Evolutionary conservation across 805 yeast species (phyloP).

Genomic region (baker's yeast (Saccharomyces cerevisiae)): DNA sequence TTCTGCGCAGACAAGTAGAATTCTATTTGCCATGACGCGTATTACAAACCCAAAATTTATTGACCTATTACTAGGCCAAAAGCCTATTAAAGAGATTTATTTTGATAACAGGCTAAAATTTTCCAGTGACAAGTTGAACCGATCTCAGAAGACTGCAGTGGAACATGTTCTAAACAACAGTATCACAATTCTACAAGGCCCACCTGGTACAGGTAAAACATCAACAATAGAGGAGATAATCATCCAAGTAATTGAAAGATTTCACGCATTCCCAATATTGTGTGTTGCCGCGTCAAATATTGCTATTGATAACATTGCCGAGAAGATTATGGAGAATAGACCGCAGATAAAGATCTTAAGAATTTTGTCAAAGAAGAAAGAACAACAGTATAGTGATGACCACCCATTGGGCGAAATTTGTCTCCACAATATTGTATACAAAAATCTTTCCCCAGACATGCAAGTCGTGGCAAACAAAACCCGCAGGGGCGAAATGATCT

Average conservation of each 20-base stretch:
- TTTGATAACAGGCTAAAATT: constrained; percentile 49
- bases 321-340: constrained; percentile 46
- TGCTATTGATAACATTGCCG: constrained; percentile 71
- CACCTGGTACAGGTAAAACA: constrained; percentile 79
- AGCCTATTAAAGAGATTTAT: constrained; percentile 45
- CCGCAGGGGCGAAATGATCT: constrained; percentile 37
- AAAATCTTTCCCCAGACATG: constrained; percentile 39
- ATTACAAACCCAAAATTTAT: constrained; percentile 44
- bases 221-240: constrained; percentile 60
- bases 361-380: constrained; percentile 53
- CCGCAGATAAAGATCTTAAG: constrained; percentile 44
- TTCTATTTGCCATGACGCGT: constrained; percentile 57
- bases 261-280: constrained; percentile 52
- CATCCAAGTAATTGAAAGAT: constrained; percentile 45
- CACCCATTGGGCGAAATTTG: constrained; percentile 55
- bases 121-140: constrained; percentile 43
- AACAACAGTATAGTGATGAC: constrained; percentile 47
- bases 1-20: constrained; percentile 54
- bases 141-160: constrained; percentile 48
- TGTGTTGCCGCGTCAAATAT: constrained; percentile 72
- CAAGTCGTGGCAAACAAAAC: constrained; percentile 39
- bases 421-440: constrained; percentile 51
- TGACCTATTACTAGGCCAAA: constrained; percentile 46
- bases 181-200: constrained; percentile 60
- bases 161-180: constrained; percentile 45